Evolutionary conservation across 2,329 filamentous ascomycete genomes (phyloP).

Genomic region (Colletotrichum lindemuthianum): DNA sequence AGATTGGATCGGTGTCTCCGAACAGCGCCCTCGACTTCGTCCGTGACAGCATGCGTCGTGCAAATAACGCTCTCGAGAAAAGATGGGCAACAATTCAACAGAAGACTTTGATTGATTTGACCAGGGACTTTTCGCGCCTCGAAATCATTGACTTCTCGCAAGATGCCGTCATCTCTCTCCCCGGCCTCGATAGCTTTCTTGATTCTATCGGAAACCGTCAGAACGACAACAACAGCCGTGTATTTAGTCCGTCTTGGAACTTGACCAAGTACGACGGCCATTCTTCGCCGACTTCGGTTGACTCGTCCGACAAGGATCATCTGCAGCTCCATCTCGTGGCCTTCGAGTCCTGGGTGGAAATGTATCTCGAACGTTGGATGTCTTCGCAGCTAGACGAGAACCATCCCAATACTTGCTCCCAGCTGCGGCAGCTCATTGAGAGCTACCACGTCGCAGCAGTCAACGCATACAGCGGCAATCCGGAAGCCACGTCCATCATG

Average conservation of each 20-base stretch:
- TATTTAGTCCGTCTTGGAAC: slow-evolving; percentile 7
- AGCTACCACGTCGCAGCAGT: slow-evolving; percentile 46
- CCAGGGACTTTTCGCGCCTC: background rate
- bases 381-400: slow-evolving; percentile 23
- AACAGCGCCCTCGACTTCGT: background rate
- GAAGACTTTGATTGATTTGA: background rate
- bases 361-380: background rate
- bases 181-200: slow-evolving; percentile 9
- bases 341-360: slow-evolving; percentile 58
- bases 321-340: slow-evolving; percentile 31
- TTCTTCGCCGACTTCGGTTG: background rate
- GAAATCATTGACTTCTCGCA: slow-evolving; percentile 28
- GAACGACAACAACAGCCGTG: background rate
- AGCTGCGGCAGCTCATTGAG: slow-evolving; percentile 44
- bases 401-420: slow-evolving; percentile 40
- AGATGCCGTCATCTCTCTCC: slow-evolving; percentile 33
- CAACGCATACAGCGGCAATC: slow-evolving; percentile 49
- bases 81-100: background rate
- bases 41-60: background rate
- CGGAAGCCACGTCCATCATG: slow-evolving; percentile 63
- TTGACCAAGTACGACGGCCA: background rate
- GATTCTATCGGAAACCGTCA: background rate
- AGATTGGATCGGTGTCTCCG: slow-evolving; percentile 43
- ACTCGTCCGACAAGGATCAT: background rate
- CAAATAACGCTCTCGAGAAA: background rate